phyloP scores from a whole-genome alignment of 768 basidiomycete genomes.

The Leucocoprinus birnbaumii region DNA sequence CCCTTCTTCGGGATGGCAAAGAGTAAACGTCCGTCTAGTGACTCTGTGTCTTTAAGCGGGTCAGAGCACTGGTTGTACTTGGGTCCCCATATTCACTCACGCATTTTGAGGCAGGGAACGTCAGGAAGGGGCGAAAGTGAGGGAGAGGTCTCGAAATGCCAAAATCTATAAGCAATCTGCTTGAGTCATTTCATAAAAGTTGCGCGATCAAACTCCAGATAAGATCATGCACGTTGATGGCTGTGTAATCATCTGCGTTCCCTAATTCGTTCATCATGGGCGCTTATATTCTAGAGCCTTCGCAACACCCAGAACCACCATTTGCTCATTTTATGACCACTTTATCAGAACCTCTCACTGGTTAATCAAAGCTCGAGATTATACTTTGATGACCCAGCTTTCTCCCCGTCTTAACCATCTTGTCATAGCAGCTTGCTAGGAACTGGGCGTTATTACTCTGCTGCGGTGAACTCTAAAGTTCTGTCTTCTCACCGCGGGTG shows the following conservation, averaged over 20 bases:
- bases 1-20: conserved; percentile 99
- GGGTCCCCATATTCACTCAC: conserved; percentile 6
- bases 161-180: background rate
- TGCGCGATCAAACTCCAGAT: conserved; percentile 7
- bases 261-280: too few species aligned
- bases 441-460: too few species aligned
- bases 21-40: conserved; percentile 80
- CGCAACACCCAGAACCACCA: too few species aligned
- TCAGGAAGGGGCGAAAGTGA: too few species aligned
- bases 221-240: conserved; percentile 11
- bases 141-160: too few species aligned
- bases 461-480: too few species aligned
- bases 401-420: too few species aligned
- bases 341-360: background rate
- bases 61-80: conserved; percentile 6
- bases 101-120: conserved; percentile 1
- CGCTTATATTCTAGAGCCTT: too few species aligned
- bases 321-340: background rate
- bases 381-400: too few species aligned
- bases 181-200: conserved; percentile 8
- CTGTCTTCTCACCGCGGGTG: background rate
- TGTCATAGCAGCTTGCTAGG: too few species aligned
- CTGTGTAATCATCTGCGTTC: conserved; percentile 5
- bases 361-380: background rate
- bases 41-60: conserved; percentile 53